These are phyloP conservation scores for Penicillium goetzii DNA, from an alignment of 495 filamentous ascomycete genomes.

Conservation along the genomic window DNA sequence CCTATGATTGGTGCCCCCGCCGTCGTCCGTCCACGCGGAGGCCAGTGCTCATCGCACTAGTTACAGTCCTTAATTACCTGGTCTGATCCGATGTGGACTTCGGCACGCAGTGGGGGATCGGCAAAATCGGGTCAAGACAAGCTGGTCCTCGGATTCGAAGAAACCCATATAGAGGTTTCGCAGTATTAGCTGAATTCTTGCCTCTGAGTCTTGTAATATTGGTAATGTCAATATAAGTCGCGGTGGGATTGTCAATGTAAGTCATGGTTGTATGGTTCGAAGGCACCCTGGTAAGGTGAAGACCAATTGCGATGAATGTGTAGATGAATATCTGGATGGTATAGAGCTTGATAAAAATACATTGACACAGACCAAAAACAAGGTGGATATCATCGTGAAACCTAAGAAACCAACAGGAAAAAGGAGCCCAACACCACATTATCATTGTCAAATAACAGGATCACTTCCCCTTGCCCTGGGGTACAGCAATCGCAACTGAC, in stretches of 20 bases:
- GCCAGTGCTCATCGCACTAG: constrained; percentile 19
- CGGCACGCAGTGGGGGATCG: constrained; percentile 8
- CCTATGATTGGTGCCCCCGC: constrained; percentile 16
- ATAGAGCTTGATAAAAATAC: constrained; percentile 10
- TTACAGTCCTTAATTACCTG: neutral
- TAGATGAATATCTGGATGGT: neutral
- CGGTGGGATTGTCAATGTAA: neutral
- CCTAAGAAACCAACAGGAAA: constrained; percentile 1
- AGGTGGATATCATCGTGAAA: constrained; percentile 21
- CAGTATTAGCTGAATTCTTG: neutral
- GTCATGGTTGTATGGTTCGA: neutral
- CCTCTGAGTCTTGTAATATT: neutral
- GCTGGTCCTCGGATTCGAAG: neutral
- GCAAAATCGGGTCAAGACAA: neutral
- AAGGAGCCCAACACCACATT: constrained; percentile 2
- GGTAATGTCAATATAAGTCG: neutral
- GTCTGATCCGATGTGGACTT: constrained; percentile 1
- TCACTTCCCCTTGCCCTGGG: constrained; percentile 15
- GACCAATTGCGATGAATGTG: neutral
- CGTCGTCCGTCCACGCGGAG: constrained; percentile 5
- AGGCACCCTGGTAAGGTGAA: neutral
- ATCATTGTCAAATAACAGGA: neutral
- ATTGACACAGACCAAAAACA: neutral
- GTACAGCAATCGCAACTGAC: constrained; percentile 22
- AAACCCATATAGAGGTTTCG: neutral